phyloP scores from a whole-genome alignment of 2,329 filamentous ascomycete species.

The Aspergillus sp. region DNA sequence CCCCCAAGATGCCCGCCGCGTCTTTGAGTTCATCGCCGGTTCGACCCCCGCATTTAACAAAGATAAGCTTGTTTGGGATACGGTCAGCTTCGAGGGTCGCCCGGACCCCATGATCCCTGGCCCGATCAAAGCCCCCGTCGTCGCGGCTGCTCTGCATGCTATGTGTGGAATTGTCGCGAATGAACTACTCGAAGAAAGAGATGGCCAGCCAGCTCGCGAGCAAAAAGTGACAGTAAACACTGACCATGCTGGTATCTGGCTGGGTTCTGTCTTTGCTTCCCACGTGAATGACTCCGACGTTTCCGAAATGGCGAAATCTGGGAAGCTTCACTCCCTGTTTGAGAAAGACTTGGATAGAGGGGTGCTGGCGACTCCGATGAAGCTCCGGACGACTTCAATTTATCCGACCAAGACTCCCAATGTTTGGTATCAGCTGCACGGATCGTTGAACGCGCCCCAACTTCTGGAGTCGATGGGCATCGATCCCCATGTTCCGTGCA shows the following conservation, averaged over 20 bases:
- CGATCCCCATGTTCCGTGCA: conserved; percentile 21
- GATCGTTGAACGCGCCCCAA: conserved; percentile 42
- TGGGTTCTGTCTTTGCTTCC: conserved; percentile 36
- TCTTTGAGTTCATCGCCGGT: conserved; percentile 35
- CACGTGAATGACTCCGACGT: conserved; percentile 35
- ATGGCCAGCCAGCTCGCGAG: conserved; percentile 7
- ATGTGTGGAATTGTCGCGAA: conserved; percentile 42
- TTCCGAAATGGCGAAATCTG: conserved; percentile 21
- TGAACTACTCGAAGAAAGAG: conserved; percentile 30
- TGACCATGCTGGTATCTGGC: conserved; percentile 44
- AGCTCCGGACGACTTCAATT: conserved; percentile 40
- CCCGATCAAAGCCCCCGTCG: conserved; percentile 40
- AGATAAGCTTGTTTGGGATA: conserved; percentile 19
- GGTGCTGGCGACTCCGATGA: conserved; percentile 29
- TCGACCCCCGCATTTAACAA: conserved; percentile 38
- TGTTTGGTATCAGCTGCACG: conserved; percentile 50
- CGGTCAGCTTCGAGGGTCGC: conserved; percentile 37
- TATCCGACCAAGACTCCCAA: conserved; percentile 45
- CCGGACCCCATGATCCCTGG: conserved; percentile 38
- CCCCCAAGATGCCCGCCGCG: conserved; percentile 29
- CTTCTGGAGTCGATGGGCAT: conserved; percentile 46
- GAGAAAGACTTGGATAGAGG: conserved; percentile 34
- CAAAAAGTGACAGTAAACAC: conserved; percentile 40
- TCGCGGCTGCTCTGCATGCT: conserved; percentile 39
- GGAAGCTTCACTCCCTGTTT: conserved; percentile 23